A percentile compares a stretch with the other conserved stretches of the same genome.
Evolutionary conservation across 208 protist species (phyloP).

Genomic region (Blechomonas ayalai): DNA sequence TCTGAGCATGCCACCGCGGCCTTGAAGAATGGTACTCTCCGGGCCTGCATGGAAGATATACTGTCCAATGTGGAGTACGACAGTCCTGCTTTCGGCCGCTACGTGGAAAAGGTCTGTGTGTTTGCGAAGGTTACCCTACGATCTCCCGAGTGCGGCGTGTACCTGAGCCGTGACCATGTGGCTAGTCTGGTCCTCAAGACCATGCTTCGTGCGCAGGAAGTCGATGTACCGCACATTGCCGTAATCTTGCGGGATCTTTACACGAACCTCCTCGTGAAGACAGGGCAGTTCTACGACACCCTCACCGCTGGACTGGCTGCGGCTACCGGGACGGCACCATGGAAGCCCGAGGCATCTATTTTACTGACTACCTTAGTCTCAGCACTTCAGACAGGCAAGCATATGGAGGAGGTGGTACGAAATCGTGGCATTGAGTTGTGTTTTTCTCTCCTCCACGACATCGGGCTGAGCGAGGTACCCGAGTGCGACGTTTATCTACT

Average conservation of each 20-base stretch:
- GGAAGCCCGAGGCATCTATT: conserved; percentile 19
- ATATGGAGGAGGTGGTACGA: conserved; percentile 25
- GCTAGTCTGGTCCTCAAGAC: conserved; percentile 18
- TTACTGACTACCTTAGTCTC: conserved; percentile 43
- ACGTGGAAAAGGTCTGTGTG: conserved; percentile 27
- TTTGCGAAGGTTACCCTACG: conserved; percentile 16
- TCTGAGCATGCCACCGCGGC: too few species aligned
- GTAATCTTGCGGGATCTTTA: conserved; percentile 43
- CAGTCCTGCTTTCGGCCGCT: conserved; percentile 6
- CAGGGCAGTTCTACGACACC: conserved; percentile 21
- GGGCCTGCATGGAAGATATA: background rate
- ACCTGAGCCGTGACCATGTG: conserved; percentile 16
- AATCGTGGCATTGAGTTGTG: conserved; percentile 55
- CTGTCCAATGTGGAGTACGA: background rate
- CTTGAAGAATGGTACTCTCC: background rate
- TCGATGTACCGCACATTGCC: conserved; percentile 8
- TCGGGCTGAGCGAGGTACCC: conserved; percentile 11
- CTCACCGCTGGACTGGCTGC: conserved; percentile 26
- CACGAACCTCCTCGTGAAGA: conserved; percentile 32
- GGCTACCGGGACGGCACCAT: conserved; percentile 16
- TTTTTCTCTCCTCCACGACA: conserved; percentile 32
- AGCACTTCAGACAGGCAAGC: conserved; percentile 25
- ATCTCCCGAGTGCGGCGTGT: conserved; percentile 1
- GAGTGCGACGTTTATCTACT: conserved; percentile 38
- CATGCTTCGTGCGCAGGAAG: conserved; percentile 18